A percentile compares a stretch with the other conserved stretches of the same genome.
phyloP scores from a whole-genome alignment of 441 rosid species.

The Euphorbia corollata region DNA sequence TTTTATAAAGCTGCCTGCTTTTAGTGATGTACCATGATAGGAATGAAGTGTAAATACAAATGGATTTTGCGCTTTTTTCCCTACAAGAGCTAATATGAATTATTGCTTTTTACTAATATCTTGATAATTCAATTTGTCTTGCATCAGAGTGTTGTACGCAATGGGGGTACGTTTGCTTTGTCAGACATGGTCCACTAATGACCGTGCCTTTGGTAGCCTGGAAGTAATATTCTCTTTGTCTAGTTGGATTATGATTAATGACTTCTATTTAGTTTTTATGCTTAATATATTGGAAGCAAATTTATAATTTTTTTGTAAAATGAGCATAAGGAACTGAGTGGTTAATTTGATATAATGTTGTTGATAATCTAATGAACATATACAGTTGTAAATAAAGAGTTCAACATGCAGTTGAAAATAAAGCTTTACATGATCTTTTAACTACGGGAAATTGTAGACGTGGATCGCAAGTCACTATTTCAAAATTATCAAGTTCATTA shows the following conservation, averaged over 20 bases:
- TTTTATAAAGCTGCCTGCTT: not conserved
- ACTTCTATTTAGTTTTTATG: not conserved
- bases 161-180: conserved; percentile 90
- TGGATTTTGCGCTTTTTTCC: not conserved
- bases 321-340: not conserved
- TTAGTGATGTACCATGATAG: not conserved
- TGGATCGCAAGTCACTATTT: not conserved
- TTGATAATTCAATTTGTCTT: conserved; percentile 19
- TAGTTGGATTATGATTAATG: not conserved
- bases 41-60: no score
- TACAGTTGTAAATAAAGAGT: conserved; percentile 8
- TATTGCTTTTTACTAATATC: not conserved
- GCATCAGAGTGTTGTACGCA: conserved; percentile 62
- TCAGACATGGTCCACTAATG: conserved; percentile 82
- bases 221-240: conserved; percentile 41
- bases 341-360: not conserved
- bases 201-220: conserved; percentile 77
- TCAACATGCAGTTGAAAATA: not conserved
- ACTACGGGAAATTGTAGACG: not conserved
- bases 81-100: conserved; percentile 5
- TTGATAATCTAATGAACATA: conserved; percentile 2
- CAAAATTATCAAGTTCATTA: not conserved
- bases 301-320: not conserved
- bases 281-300: not conserved
- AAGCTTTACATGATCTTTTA: not conserved